Base-by-base conservation (phyloP, 2,329 filamentous ascomycete species). In the Trichoderma lentiforme region DNA sequence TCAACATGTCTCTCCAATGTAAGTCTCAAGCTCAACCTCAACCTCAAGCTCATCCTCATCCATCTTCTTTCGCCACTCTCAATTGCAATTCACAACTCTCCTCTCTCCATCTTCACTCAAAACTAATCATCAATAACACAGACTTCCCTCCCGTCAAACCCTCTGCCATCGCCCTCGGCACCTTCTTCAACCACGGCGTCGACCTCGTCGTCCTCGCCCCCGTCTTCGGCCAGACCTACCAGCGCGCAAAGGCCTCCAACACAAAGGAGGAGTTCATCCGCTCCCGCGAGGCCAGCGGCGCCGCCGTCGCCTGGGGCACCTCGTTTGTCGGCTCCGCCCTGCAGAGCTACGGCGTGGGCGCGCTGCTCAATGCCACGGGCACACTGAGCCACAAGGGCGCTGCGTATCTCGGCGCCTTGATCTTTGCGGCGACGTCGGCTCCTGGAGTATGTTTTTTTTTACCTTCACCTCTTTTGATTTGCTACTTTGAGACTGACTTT, bases 381-480 rank as follows among this genome's bases (percentile, higher is more conserved):
- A 98, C 95, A 70, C 87, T 98, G 75, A 94, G 90, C 85, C 98
- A 98, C 88, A 98, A 97, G 90, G 96, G 96, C 77, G 94, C 96
- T 74, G 94, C 95, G 71, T 98, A 98, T 86, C 88, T 98, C 73
- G 96, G 96, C 76, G 88, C 88, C 73, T 86, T 98, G 81, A 92
- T 98, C 87, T 98, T 98, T 88, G 88, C 94, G 75, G 95, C 95
- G 77, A 95, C 91, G 77, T 91, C 94, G 79, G 95, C 94, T 79
- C 95, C 95, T 76, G 90, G 90, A 73, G 94, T 97, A 90, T 76
- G 88, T 76, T n/a, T 71, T 71, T 36, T 6, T 26, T 21, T 28
- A 5, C 5, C 18, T 7, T n/a, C 3, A 18, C 15, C 39, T 47
- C 3, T 51, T 51, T 30, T 21, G 9, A 32, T 30, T 24, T 34